phyloP scores from a whole-genome alignment of 2,329 filamentous ascomycete species.

The Epichloe glyceriae region DNA sequence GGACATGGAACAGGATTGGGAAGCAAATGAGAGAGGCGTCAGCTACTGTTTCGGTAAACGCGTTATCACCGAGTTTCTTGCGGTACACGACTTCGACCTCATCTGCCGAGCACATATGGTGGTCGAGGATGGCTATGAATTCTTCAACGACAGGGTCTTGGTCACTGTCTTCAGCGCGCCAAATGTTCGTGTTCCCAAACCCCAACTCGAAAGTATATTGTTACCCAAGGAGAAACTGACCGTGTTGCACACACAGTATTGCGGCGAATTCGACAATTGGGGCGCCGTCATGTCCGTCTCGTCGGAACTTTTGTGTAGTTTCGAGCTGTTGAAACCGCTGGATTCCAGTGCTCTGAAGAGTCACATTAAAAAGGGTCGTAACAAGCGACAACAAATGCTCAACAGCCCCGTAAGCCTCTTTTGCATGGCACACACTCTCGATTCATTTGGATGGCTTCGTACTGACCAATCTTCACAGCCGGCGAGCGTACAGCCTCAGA shows the following conservation, averaged over 20 bases:
- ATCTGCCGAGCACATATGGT: conserved; percentile 99
- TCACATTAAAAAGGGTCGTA: conserved; percentile 96
- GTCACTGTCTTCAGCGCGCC: conserved; percentile 97
- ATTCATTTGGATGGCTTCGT: not conserved
- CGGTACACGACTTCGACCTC: conserved; percentile 90
- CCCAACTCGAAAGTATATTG: not conserved
- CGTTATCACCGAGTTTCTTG: conserved; percentile 91
- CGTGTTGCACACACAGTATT: conserved; percentile 55
- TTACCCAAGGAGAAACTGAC: not conserved
- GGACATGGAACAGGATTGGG: conserved; percentile 97
- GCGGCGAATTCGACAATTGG: conserved; percentile 98
- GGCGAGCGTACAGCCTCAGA: conserved; percentile 42
- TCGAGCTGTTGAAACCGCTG: conserved; percentile 89
- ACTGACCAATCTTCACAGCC: conserved; percentile 25
- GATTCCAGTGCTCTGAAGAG: conserved; percentile 95
- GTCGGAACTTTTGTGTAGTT: conserved; percentile 84
- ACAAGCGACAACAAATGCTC: conserved; percentile 86
- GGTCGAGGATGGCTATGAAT: conserved; percentile 97
- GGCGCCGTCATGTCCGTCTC: conserved; percentile 98
- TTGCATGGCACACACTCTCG: not conserved
- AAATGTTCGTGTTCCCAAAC: conserved; percentile 54
- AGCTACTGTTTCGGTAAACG: conserved; percentile 98
- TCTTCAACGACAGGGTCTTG: conserved; percentile 88
- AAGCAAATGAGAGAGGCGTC: conserved; percentile 90
- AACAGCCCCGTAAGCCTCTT: conserved; percentile 74